These are phyloP conservation scores for Ustilago cynodontis DNA, from an alignment of 1,284 basidiomycete species.

Conservation along the genomic window DNA sequence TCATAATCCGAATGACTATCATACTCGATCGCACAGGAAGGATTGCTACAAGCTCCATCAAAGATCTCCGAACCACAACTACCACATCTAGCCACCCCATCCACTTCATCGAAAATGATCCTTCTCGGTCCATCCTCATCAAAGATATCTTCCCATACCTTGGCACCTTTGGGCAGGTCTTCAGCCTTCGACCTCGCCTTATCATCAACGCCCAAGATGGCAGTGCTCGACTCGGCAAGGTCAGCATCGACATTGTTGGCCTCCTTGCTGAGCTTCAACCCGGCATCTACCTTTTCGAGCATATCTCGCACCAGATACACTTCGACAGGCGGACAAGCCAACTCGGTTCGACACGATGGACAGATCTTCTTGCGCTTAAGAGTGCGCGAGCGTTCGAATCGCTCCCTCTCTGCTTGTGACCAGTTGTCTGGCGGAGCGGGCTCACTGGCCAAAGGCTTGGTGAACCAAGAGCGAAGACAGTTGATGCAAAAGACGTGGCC, in stretches of 20 bases:
- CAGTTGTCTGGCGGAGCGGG: conserved; percentile 23
- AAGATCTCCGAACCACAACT: conserved; percentile 62
- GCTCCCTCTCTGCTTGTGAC: conserved; percentile 17
- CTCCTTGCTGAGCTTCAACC: conserved; percentile 26
- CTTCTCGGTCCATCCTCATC: conserved; percentile 32
- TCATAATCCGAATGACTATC: conserved; percentile 38
- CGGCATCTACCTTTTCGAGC: conserved; percentile 53
- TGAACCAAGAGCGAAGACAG: conserved; percentile 66
- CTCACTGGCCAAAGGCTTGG: conserved; percentile 48
- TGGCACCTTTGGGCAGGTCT: conserved; percentile 42
- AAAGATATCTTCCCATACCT: conserved; percentile 58
- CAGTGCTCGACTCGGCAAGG: conserved; percentile 31
- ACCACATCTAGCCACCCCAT: conserved; percentile 62
- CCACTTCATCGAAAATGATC: conserved; percentile 62
- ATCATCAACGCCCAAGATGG: conserved; percentile 33
- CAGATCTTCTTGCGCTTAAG: conserved; percentile 63
- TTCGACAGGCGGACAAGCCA: conserved; percentile 59
- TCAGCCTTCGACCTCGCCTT: conserved; percentile 38
- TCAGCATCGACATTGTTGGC: conserved; percentile 24
- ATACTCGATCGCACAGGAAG: conserved; percentile 53
- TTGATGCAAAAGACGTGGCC: conserved; percentile 66
- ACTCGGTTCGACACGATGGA: conserved; percentile 62
- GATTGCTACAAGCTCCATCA: conserved; percentile 59
- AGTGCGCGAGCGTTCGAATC: conserved; percentile 30
- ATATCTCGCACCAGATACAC: conserved; percentile 61